These are phyloP conservation scores for Hyaloscypha finlandica DNA, from an alignment of 495 filamentous ascomycete genomes.

Conservation along the genomic window DNA sequence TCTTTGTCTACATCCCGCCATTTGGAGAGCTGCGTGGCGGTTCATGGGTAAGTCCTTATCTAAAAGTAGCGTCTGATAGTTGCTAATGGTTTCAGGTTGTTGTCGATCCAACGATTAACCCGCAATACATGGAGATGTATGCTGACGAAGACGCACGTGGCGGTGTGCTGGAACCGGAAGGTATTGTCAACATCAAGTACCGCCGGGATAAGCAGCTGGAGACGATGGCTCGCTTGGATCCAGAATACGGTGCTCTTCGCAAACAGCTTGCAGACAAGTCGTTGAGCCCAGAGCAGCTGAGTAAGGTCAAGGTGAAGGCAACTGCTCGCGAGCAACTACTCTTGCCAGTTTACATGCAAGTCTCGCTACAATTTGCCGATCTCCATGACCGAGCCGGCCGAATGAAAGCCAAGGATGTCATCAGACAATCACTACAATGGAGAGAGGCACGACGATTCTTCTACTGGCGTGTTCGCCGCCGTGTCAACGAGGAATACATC, in stretches of 20 bases:
- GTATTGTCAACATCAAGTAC: slow-evolving; percentile 98
- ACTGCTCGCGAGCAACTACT: slow-evolving; percentile 83
- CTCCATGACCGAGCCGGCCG: slow-evolving; percentile 95
- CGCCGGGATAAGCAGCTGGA: slow-evolving; percentile 95
- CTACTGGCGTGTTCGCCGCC: slow-evolving; percentile 98
- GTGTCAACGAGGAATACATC: slow-evolving; percentile 95
- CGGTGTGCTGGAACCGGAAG: slow-evolving; percentile 96
- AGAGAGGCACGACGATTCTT: slow-evolving; percentile 94
- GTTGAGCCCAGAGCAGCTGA: slow-evolving; percentile 70
- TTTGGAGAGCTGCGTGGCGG: slow-evolving; percentile 97
- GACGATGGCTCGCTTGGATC: slow-evolving; percentile 94
- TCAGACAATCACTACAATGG: slow-evolving; percentile 83
- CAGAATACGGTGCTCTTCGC: slow-evolving; percentile 78
- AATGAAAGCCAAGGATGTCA: slow-evolving; percentile 96
- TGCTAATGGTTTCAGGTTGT: slow-evolving; percentile 63
- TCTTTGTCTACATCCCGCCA: slow-evolving; percentile 98
- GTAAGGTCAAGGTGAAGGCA: slow-evolving; percentile 83
- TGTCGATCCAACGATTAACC: slow-evolving; percentile 97
- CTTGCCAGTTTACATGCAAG: slow-evolving; percentile 89
- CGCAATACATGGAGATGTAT: slow-evolving; percentile 98
- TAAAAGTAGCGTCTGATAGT: neutral
- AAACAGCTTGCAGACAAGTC: slow-evolving; percentile 68
- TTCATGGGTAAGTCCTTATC: slow-evolving; percentile 70
- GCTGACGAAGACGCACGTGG: slow-evolving; percentile 94
- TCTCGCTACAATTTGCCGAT: slow-evolving; percentile 93